Evolutionary conservation across 1,284 basidiomycete species (phyloP).

Genomic region (Rhodotorula mucilaginosa): DNA sequence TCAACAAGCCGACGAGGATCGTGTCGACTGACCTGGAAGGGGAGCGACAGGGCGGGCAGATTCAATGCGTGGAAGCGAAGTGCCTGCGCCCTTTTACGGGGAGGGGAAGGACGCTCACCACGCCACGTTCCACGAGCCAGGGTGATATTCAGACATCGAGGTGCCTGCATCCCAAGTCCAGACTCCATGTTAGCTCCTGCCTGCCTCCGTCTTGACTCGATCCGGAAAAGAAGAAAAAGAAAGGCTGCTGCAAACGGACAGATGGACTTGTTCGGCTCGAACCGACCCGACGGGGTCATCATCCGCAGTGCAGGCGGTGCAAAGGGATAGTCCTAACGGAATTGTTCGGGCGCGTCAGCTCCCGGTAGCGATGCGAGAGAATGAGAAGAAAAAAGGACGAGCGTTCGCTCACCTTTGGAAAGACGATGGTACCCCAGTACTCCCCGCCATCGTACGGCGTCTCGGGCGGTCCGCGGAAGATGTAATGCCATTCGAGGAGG

Average conservation of each 20-base stretch:
- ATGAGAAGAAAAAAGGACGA: not conserved
- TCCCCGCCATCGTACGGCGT: conserved; percentile 42
- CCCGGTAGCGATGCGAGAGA: too few relatives aligned
- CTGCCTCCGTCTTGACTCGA: too few relatives aligned
- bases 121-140: conserved; percentile 44
- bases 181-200: too few relatives aligned
- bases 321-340: conserved; percentile 43
- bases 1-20: conserved; percentile 43
- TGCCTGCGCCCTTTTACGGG: too few relatives aligned
- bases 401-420: conserved; percentile 22
- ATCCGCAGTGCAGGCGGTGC: conserved; percentile 44
- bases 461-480: conserved; percentile 42
- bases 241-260: conserved; percentile 13
- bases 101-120: not conserved
- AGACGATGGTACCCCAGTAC: conserved; percentile 43
- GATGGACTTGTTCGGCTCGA: conserved; percentile 36
- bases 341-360: not conserved
- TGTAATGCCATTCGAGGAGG: conserved; percentile 44
- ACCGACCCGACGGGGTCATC: conserved; percentile 44
- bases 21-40: conserved; percentile 40
- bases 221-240: too few relatives aligned
- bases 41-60: too few relatives aligned
- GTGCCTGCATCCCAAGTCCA: not conserved
- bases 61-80: too few relatives aligned
- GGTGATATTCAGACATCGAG: conserved; percentile 32